These are phyloP conservation scores for Cordyceps pruinosa DNA, from an alignment of 2,329 filamentous ascomycete genomes.

Conservation along the genomic window DNA sequence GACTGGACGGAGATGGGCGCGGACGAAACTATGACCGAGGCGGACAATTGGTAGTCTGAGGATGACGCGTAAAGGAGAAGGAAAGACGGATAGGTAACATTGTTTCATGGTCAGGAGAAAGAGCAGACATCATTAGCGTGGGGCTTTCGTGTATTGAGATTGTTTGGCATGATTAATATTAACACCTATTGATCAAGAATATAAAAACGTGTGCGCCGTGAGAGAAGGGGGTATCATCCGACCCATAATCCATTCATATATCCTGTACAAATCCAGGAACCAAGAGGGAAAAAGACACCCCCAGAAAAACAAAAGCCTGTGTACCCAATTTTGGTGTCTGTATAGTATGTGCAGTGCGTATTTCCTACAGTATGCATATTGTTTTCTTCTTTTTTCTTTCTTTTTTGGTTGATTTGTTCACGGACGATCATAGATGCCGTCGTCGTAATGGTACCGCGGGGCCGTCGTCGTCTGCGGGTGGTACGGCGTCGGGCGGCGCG, in stretches of 20 bases:
- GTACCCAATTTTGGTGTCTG: background rate
- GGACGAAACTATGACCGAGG: conserved; percentile 27
- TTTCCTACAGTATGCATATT: background rate
- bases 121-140: background rate
- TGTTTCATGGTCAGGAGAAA: background rate
- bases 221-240: conserved; percentile 1
- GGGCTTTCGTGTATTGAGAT: background rate
- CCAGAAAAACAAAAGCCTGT: background rate
- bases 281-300: background rate
- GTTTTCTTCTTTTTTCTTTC: background rate
- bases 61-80: background rate
- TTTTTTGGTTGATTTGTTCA: conserved; percentile 10
- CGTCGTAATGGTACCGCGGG: conserved; percentile 28
- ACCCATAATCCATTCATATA: background rate
- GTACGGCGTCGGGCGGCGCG: background rate
- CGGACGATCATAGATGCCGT: conserved; percentile 30
- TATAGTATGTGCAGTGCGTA: background rate
- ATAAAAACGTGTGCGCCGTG: background rate
- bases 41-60: conserved; percentile 23
- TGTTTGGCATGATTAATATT: background rate
- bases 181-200: background rate
- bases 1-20: conserved; percentile 38
- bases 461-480: conserved; percentile 2
- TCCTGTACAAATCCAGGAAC: background rate
- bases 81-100: background rate